Evolutionary conservation across 148 eudicot genomes (phyloP).

Genomic region (Euryodendron excelsum): DNA sequence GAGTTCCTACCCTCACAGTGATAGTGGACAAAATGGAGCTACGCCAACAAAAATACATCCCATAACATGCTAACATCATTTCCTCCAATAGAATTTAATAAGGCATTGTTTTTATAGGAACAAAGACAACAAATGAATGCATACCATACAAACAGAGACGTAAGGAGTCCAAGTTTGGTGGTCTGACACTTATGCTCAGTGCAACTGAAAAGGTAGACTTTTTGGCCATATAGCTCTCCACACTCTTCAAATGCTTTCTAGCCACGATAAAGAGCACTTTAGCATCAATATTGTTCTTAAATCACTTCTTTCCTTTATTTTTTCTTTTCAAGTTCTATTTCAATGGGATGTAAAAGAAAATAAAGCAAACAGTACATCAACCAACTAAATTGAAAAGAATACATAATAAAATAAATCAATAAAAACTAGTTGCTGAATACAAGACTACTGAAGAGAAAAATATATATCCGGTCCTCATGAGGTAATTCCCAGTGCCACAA

Average conservation of each 20-base stretch:
- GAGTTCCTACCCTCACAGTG: background rate
- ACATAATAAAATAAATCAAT: background rate
- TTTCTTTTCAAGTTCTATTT: background rate
- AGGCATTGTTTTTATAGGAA: too few species aligned
- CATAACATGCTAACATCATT: too few species aligned
- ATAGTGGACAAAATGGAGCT: background rate
- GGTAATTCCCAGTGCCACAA: background rate
- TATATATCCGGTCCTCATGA: background rate
- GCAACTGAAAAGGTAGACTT: conserved; percentile 84
- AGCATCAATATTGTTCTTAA: background rate
- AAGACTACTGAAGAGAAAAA: background rate
- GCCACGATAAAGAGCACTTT: conserved; percentile 13
- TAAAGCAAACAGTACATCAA: background rate
- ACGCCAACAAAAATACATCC: too few species aligned
- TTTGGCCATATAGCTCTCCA: conserved; percentile 71
- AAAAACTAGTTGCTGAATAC: too few species aligned
- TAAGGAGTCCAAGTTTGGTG: background rate
- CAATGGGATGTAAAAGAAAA: background rate
- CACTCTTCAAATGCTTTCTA: conserved; percentile 96
- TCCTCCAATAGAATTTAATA: too few species aligned
- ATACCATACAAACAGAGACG: conserved; percentile 1
- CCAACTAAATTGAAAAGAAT: background rate
- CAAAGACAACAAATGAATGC: background rate
- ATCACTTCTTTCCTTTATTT: background rate
- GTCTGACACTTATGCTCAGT: conserved; percentile 76